Conservation (phyloP, 805 yeast species). For the Pichia rugopelliculosa region DNA sequence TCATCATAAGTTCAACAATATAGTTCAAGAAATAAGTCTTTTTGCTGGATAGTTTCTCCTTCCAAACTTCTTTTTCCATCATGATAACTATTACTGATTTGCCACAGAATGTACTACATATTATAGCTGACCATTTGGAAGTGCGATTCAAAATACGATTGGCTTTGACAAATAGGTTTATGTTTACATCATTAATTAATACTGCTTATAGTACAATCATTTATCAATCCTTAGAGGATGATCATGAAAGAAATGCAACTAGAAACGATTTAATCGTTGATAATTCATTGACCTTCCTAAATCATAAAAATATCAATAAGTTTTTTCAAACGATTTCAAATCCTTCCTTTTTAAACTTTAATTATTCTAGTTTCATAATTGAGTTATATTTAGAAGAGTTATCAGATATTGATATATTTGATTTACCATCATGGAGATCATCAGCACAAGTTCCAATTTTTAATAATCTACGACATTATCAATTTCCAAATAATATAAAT, state of each 20-base stretch:
- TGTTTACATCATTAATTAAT: conserved; percentile 4
- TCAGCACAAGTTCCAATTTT: conserved; percentile 7
- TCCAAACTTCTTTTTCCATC: neutral
- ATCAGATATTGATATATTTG: conserved; percentile 9
- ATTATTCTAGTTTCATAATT: conserved; percentile 20
- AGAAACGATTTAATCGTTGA: conserved; percentile 11
- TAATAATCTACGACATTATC: conserved; percentile 15
- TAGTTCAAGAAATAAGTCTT: too few species aligned
- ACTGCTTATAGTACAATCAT: conserved; percentile 11
- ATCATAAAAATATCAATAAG: conserved; percentile 3
- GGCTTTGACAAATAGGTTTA: neutral
- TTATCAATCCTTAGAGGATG: conserved; percentile 10
- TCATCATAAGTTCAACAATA: too few species aligned
- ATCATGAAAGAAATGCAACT: neutral
- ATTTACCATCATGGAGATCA: conserved; percentile 21
- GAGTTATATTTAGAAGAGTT: conserved; percentile 21
- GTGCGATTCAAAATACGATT: conserved; percentile 6
- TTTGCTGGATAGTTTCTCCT: too few species aligned
- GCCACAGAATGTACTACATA: conserved; percentile 10
- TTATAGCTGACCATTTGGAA: conserved; percentile 5
- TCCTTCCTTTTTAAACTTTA: conserved; percentile 17
- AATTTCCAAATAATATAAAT: conserved; percentile 17
- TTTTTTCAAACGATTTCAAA: conserved; percentile 16
- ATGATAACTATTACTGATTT: conserved; percentile 16
- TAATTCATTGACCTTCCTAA: conserved; percentile 1